phyloP scores from a whole-genome alignment of 2,329 filamentous ascomycete species.

The Xylariomycetidae sp. region DNA sequence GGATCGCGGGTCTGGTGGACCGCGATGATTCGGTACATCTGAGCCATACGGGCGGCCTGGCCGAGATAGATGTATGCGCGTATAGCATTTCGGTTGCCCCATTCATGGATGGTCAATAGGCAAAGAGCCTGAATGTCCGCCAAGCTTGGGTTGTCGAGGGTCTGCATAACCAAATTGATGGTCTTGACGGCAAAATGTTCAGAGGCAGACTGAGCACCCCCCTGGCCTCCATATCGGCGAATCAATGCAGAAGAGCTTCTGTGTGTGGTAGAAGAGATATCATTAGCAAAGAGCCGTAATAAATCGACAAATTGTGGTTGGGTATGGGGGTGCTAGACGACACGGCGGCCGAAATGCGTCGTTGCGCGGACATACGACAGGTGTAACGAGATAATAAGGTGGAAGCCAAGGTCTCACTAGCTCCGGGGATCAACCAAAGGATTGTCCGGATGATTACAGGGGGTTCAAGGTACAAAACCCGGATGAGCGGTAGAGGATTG shows the following conservation, averaged over 20 bases:
- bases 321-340: too few relatives aligned
- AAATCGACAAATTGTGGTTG: background rate
- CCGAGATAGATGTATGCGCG: constrained; percentile 60
- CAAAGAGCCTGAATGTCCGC: constrained; percentile 59
- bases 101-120: constrained; percentile 58
- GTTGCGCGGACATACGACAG: too few relatives aligned
- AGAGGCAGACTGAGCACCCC: constrained; percentile 46
- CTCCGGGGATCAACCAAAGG: too few relatives aligned
- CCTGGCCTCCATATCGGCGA: constrained; percentile 53
- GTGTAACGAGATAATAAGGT: too few relatives aligned
- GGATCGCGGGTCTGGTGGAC: constrained; percentile 48
- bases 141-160: constrained; percentile 54
- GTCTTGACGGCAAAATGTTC: constrained; percentile 58
- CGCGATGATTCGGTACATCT: constrained; percentile 59
- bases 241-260: constrained; percentile 54
- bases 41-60: constrained; percentile 59
- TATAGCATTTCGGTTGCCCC: constrained; percentile 57
- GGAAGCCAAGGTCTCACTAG: too few relatives aligned
- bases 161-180: constrained; percentile 52
- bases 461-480: constrained; percentile 13
- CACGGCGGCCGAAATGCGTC: too few relatives aligned
- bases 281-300: constrained; percentile 9
- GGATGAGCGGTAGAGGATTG: too few relatives aligned
- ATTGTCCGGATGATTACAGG: constrained; percentile 10
- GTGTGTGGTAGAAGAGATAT: constrained; percentile 6